Evolutionary conservation across 345 rosid species (phyloP), one percentile per base, ranked within the genome.

Genomic region (Eucalyptus polybractea): DNA sequence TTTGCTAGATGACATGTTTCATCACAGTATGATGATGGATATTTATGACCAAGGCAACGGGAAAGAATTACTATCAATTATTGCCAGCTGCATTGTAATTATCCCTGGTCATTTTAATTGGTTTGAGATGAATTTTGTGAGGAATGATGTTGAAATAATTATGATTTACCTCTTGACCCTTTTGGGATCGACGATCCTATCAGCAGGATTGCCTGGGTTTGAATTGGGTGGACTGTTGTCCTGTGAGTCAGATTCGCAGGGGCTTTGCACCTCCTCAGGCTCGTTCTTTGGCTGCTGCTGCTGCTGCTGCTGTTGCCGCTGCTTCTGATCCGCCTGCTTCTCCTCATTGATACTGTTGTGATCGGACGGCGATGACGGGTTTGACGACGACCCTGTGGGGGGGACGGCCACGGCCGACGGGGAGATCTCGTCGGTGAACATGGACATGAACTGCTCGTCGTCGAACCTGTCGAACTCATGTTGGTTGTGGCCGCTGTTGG

Each of bases 371-470:
- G 98, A 86, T 1, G 98, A 94, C 12, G 97, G 93, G 88, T 95
- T 96, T 7, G 98, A 94, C 29, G 96, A 91, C 47, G 96, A 93
- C 7, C 88, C 90, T 7, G 93, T 92, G 25, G 13, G 83, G 47
- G 91, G 92, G 7, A 80, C 83, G 5, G 92, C 95, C 88, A 93
- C 88, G 2, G 92, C 88, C 92, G 92, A 90, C n/a, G 96, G 92
- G 86, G 91, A 88, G 58, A 93, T 90, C 90, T 95, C 96, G 62
- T 95, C 97, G 13, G 90, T 91, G 91, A 97, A 96, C 98, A 96
- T 95, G 19, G 95, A 96, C 96, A 93, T 94, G 92, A 97, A 94
- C 72, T 96, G 98, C 80, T 96, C 99, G 25, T 97, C 98, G 50
- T 96, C 98, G 60, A 96, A 94, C 87, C 89, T 92, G 13, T 97